These are phyloP conservation scores for Pyrenula massariospora DNA, from an alignment of 495 filamentous ascomycete genomes.

Conservation along the genomic window DNA sequence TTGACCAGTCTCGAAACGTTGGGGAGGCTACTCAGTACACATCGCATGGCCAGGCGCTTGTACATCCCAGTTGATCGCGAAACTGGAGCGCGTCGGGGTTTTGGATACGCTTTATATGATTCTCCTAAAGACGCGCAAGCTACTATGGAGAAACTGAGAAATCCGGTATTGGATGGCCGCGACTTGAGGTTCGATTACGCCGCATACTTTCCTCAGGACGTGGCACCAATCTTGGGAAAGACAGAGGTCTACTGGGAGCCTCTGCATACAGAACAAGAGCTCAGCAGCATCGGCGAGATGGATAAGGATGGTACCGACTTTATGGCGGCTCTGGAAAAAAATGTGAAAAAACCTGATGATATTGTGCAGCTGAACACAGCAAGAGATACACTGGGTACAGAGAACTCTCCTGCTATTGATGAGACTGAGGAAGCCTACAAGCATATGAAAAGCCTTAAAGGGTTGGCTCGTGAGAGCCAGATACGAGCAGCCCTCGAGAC, in stretches of 20 bases:
- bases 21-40: neutral
- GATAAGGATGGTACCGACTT: neutral
- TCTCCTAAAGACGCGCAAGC: neutral
- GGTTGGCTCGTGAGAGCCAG: too few relatives aligned
- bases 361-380: too few relatives aligned
- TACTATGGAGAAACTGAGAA: neutral
- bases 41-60: neutral
- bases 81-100: neutral
- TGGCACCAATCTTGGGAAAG: too few relatives aligned
- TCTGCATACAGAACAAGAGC: neutral
- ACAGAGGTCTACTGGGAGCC: too few relatives aligned
- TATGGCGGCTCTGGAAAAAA: neutral
- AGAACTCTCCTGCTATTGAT: too few relatives aligned
- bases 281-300: neutral
- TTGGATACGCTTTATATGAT: neutral
- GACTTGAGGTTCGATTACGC: neutral
- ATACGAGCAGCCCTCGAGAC: too few relatives aligned
- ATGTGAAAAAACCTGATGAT: neutral
- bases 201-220: too few relatives aligned
- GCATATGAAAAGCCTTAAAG: too few relatives aligned
- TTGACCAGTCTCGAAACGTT: neutral
- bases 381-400: too few relatives aligned
- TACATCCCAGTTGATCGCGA: neutral
- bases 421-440: too few relatives aligned
- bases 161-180: neutral